Percentiles rank a stretch among this genome's conserved stretches.
These are phyloP conservation scores for Neckera pumila DNA, from an alignment of 225 moss, liverwort and hornwort species.

Conservation along the genomic window DNA sequence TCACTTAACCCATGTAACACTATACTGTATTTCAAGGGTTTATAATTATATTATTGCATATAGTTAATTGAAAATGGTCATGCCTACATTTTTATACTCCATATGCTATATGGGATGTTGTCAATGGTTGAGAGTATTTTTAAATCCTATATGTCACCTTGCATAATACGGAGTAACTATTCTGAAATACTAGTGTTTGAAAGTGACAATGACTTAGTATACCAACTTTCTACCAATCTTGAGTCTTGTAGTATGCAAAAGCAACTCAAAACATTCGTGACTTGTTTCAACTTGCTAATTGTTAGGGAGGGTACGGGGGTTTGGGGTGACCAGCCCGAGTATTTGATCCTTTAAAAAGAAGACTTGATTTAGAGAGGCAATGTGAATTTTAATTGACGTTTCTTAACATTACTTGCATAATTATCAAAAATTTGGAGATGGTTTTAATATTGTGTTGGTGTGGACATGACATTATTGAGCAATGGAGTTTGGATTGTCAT, in stretches of 20 bases:
- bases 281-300: neutral
- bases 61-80: neutral
- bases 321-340: neutral
- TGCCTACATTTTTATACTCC: neutral
- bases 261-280: neutral
- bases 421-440: neutral
- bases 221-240: neutral
- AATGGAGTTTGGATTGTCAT: neutral
- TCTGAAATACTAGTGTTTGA: neutral
- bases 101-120: neutral
- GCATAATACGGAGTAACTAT: neutral
- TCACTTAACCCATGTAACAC: no score
- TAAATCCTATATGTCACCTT: neutral
- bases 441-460: neutral
- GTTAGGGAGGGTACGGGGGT: neutral
- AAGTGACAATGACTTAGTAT: rapidly evolving
- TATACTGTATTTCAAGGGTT: neutral
- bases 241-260: neutral
- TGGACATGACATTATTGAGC: neutral
- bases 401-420: neutral
- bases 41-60: neutral
- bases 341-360: neutral
- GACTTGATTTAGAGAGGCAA: neutral
- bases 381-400: neutral
- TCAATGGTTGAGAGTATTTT: no score